These are phyloP conservation scores for Dinochytrium kinnereticum DNA, from an alignment of 371 early-diverging fungal species.

Conservation along the genomic window DNA sequence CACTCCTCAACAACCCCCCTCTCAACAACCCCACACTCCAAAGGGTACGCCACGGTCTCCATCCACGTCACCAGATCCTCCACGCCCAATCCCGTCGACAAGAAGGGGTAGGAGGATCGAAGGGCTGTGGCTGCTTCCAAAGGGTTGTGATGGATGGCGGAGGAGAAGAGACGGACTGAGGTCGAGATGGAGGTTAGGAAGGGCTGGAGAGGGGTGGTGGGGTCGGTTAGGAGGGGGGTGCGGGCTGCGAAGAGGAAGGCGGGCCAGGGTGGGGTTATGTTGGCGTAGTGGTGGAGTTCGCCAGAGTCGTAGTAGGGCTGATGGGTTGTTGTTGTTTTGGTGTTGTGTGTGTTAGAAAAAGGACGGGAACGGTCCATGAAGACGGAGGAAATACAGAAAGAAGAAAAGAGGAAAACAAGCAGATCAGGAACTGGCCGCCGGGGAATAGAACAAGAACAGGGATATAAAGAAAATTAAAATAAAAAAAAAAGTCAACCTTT, in stretches of 20 bases:
- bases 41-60: conserved; percentile 7
- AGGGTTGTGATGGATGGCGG: neutral
- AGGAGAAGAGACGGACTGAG: neutral
- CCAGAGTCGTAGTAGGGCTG: conserved; percentile 73
- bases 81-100: neutral
- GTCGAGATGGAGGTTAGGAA: neutral
- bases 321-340: too few species aligned
- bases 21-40: neutral
- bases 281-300: conserved; percentile 72
- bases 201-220: neutral
- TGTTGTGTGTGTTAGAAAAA: conserved; percentile 8
- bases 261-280: conserved; percentile 88
- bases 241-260: conserved; percentile 78
- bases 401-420: neutral
- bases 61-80: conserved; percentile 3
- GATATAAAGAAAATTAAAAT: too few species aligned
- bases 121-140: neutral
- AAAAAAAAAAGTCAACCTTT: conserved; percentile 48
- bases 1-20: neutral
- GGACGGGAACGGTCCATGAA: neutral
- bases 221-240: neutral
- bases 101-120: neutral
- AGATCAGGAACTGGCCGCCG: too few species aligned
- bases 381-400: neutral
- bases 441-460: too few species aligned